A percentile compares a stretch with the other conserved stretches of the same genome.
Conservation (phyloP, 176 grass and related monocot genomes). For the Aegilops speltoides region DNA sequence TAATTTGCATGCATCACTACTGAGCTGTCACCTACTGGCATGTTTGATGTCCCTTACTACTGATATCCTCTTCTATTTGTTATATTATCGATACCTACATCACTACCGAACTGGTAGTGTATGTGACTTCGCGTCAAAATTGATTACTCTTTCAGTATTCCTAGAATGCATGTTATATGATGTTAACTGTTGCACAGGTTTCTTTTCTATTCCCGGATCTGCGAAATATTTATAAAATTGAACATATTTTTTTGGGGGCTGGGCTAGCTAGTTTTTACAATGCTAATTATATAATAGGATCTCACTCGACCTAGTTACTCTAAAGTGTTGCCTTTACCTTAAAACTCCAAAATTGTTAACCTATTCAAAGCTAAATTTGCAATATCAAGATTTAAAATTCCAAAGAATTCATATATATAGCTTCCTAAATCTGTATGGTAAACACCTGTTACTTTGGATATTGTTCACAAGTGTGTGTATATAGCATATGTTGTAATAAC, state of each 20-base stretch:
- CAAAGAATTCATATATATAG: background rate
- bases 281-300: background rate
- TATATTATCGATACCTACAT: no score
- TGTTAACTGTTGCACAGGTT: background rate
- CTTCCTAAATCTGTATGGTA: background rate
- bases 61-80: no score
- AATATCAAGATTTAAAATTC: background rate
- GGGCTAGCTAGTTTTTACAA: background rate
- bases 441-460: background rate
- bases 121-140: no score
- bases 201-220: background rate
- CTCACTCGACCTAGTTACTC: background rate
- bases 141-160: no score
- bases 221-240: background rate
- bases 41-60: background rate
- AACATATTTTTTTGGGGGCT: background rate
- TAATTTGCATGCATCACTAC: no score
- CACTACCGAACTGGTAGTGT: no score
- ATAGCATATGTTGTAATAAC: background rate
- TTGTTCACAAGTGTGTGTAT: background rate
- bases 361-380: background rate
- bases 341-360: background rate
- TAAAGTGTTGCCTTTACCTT: background rate
- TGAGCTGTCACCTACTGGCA: background rate
- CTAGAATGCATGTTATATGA: background rate